Percentiles rank a stretch among this genome's conserved stretches.
Evolutionary conservation across 352 stramenopile species (phyloP).

Genomic region (Phytophthora meadii): DNA sequence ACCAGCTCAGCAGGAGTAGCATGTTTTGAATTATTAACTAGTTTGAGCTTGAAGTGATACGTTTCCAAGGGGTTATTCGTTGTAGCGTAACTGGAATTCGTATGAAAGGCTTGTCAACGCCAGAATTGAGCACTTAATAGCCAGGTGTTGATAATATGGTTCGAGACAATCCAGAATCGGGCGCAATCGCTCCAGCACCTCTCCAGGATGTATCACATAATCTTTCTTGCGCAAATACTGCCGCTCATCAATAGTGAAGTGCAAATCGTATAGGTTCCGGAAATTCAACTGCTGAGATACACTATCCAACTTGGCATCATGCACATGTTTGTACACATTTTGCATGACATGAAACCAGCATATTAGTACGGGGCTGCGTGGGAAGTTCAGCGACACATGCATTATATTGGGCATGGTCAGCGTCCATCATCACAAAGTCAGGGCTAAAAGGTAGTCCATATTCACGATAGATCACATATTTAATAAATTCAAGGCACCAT

Average conservation of each 20-base stretch:
- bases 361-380: not conserved
- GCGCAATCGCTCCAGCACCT: not conserved
- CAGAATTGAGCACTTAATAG: not conserved
- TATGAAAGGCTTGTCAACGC: not conserved
- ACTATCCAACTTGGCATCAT: not conserved
- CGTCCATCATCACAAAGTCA: slow-evolving; percentile 5
- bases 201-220: not conserved
- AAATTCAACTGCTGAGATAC: not conserved
- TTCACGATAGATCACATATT: not conserved
- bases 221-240: not conserved
- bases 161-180: not conserved
- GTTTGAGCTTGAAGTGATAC: slow-evolving; percentile 2
- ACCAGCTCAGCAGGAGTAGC: slow-evolving; percentile 1
- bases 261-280: slow-evolving; percentile 3
- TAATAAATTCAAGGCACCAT: not conserved
- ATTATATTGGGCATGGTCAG: slow-evolving; percentile 1
- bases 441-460: not conserved
- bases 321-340: not conserved
- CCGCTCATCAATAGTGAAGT: not conserved
- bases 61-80: not conserved
- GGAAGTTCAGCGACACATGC: not conserved
- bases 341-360: slow-evolving; percentile 7
- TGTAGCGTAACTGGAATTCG: not conserved
- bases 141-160: not conserved
- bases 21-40: not conserved